Evolutionary conservation across 2,329 filamentous ascomycete species (phyloP).

Genomic region (Sporothrix protearum): DNA sequence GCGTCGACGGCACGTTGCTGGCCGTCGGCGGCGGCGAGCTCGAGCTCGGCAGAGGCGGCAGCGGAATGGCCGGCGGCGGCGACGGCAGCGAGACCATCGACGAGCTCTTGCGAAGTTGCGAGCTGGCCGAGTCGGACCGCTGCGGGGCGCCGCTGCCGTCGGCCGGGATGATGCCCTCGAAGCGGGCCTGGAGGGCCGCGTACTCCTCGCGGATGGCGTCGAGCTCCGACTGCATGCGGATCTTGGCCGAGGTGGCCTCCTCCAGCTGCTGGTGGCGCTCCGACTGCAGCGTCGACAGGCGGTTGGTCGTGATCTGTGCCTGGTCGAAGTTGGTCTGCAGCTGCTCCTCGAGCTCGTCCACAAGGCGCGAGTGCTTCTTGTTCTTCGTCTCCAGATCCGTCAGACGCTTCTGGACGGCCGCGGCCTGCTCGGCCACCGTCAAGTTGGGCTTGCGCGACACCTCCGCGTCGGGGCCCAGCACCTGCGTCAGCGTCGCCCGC

Average conservation of each 20-base stretch:
- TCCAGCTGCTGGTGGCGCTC: constrained; percentile 73
- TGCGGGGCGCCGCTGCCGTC: constrained; percentile 40
- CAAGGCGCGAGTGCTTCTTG: constrained; percentile 85
- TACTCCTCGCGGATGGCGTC: constrained; percentile 67
- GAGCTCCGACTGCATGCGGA: constrained; percentile 63
- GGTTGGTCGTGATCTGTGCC: constrained; percentile 78
- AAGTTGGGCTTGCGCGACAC: constrained; percentile 43
- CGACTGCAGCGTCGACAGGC: constrained; percentile 74
- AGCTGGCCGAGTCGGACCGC: constrained; percentile 57
- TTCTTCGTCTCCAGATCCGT: constrained; percentile 63
- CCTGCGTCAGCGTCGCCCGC: constrained; percentile 51
- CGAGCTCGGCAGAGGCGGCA: constrained; percentile 76
- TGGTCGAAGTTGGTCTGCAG: constrained; percentile 93
- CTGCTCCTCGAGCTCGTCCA: constrained; percentile 96
- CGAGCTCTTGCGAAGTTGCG: constrained; percentile 77
- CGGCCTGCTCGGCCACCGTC: constrained; percentile 54
- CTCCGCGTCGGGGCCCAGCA: constrained; percentile 51
- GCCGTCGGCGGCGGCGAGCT: constrained; percentile 47
- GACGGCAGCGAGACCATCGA: constrained; percentile 84
- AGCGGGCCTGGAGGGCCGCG: constrained; percentile 68
- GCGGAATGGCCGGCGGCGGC: constrained; percentile 90
- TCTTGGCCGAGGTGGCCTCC: constrained; percentile 66
- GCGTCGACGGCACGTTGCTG: constrained; percentile 45
- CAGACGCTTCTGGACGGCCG: constrained; percentile 64
- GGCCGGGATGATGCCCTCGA: constrained; percentile 46